phyloP scores from a whole-genome alignment of 345 rosid genomes.

The Euphorbia pulcherrima region DNA sequence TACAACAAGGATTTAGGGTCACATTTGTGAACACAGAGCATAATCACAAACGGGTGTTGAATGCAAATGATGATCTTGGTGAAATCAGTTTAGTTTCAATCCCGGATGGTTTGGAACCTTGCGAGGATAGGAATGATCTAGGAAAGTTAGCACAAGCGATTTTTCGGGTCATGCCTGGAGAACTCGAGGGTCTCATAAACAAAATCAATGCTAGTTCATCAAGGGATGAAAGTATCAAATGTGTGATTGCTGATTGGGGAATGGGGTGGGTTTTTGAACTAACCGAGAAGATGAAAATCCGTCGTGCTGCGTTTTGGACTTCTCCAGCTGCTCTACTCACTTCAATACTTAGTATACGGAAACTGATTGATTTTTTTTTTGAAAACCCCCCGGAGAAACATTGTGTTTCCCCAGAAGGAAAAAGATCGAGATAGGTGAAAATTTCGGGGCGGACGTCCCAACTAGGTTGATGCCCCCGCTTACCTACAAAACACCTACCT shows the following conservation, averaged over 20 bases:
- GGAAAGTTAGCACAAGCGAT: not conserved
- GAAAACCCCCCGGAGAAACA: too few species aligned
- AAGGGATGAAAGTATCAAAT: not conserved
- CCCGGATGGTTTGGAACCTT: not conserved
- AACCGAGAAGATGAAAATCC: not conserved
- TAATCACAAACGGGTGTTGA: constrained; percentile 9
- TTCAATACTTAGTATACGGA: not conserved
- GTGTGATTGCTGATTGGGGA: not conserved
- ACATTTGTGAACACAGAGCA: constrained; percentile 18
- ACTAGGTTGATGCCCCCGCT: too few species aligned
- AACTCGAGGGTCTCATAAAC: constrained; percentile 4
- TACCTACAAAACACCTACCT: too few species aligned
- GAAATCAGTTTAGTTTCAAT: constrained; percentile 8
- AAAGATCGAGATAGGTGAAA: too few species aligned
- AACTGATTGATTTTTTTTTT: too few species aligned
- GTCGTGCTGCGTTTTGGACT: not conserved
- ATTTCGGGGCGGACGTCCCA: too few species aligned
- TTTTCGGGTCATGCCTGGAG: constrained; percentile 2
- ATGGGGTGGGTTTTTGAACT: not conserved
- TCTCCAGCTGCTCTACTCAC: not conserved
- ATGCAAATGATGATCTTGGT: not conserved
- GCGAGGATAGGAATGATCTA: not conserved
- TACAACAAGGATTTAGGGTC: constrained; percentile 14
- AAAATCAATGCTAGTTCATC: not conserved
- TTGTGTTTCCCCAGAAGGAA: too few species aligned